Evolutionary conservation across 148 eudicot species (phyloP).

Genomic region (Selenicereus undatus): DNA sequence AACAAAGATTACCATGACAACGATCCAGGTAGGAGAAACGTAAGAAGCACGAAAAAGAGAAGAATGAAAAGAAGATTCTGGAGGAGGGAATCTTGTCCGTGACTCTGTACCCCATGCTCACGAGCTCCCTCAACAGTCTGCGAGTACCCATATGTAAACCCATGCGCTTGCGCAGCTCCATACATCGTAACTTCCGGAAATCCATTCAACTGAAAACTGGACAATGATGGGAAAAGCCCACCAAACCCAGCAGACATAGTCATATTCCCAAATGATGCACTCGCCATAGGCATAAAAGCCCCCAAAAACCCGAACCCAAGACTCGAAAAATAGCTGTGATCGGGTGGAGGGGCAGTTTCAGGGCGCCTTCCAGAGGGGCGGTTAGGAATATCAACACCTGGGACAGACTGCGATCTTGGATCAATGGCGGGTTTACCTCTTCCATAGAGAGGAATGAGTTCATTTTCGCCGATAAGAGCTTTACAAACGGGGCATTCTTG

Average conservation of each 20-base stretch:
- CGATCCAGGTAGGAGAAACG: constrained; percentile 15
- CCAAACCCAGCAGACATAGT: constrained; percentile 63
- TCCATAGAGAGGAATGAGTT: constrained; percentile 70
- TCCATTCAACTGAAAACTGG: constrained; percentile 51
- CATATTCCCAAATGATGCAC: constrained; percentile 14
- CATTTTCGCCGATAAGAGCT: constrained; percentile 56
- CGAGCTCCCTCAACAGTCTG: constrained; percentile 28
- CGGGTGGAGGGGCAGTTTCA: constrained; percentile 39
- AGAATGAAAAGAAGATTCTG: constrained; percentile 41
- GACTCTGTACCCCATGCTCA: constrained; percentile 19
- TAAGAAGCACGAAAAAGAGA: constrained; percentile 31
- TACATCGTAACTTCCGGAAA: constrained; percentile 36
- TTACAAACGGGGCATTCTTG: constrained; percentile 87
- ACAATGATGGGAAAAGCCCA: constrained; percentile 45
- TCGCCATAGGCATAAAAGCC: constrained; percentile 59
- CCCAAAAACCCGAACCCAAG: constrained; percentile 50
- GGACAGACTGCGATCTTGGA: constrained; percentile 55
- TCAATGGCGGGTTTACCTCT: constrained; percentile 57
- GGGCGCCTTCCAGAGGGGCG: constrained; percentile 68
- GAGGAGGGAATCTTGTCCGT: constrained; percentile 39
- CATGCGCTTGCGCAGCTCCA: constrained; percentile 33
- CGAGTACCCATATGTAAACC: constrained; percentile 37
- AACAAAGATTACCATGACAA: constrained; percentile 22
- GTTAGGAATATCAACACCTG: constrained; percentile 53
- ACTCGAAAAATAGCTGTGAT: constrained; percentile 36